Evolutionary conservation across 352 stramenopile species (phyloP), one percentile per base, ranked within the genome.

Genomic region (Phytophthora idaei): DNA sequence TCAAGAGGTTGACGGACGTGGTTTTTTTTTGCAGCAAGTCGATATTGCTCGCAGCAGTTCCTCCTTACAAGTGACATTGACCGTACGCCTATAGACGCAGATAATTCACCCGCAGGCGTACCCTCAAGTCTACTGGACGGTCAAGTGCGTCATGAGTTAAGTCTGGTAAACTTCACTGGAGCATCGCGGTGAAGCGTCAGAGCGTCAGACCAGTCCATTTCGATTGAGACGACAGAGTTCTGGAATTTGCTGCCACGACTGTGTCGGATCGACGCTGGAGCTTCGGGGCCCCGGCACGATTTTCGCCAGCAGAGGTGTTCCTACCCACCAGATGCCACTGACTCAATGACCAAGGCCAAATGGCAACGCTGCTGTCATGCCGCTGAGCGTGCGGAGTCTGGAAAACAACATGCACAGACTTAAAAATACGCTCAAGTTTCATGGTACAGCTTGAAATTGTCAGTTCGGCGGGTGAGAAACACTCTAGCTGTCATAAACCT

Each of bases 301-400:
- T 61, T 66, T 71, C 62, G 27, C 56, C 63, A 67, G 63, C 57
- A 59, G 39, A 62, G 28, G 47, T 37, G 36, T 69, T 61, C 50
- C 44, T 52, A 63, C 52, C 27, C 37, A 48, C 64, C 57, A 71
- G 57, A 71, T 67, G 64, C 57, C 7, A 25, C 51, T 9, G 34
- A 41, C 15, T 59, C 37, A 59, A 57, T 50, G 41, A 61, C 25
- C 34, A 44, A 37, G 36, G 61, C 32, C 25, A 54, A 52, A 48
- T 27, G 49, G 44, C 36, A 17, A 47, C 36, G 11, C 8, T 36
- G 58, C 39, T 25, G 17, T 27, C 11, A 25, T 57, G 51, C 25
- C 50, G 37, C 29, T 34, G 51, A 61, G 21, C 21, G 21, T 21
- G 21, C 21, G 21, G 42, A 27, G n/a, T 21, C 32, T 45, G 27